phyloP scores from a whole-genome alignment of 2,329 filamentous ascomycete species.

The Colletotrichum sp. region DNA sequence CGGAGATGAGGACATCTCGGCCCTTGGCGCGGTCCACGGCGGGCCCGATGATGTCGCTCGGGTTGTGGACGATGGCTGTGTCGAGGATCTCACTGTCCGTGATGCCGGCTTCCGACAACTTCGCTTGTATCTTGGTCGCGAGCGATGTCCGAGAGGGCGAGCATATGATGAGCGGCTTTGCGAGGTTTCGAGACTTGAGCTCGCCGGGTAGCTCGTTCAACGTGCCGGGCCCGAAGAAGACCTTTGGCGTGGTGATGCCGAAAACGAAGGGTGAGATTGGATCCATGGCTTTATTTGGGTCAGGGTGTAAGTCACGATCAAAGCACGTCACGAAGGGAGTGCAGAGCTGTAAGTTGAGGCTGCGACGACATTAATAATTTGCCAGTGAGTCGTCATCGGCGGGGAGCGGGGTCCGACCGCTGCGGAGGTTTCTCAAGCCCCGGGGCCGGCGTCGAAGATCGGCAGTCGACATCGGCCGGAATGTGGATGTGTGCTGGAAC shows the following conservation, averaged over 20 bases:
- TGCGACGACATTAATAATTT: neutral
- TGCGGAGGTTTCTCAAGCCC: neutral
- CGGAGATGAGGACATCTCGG: conserved; percentile 63
- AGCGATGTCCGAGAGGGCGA: conserved; percentile 42
- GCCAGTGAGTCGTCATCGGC: conserved; percentile 7
- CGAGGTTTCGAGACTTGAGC: conserved; percentile 33
- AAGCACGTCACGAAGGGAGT: fast-evolving
- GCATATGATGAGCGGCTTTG: conserved; percentile 40
- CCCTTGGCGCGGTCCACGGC: conserved; percentile 32
- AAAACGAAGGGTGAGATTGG: conserved; percentile 4
- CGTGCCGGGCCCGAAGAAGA: conserved; percentile 39
- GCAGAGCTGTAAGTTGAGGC: neutral
- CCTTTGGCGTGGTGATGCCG: conserved; percentile 28
- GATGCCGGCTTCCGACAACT: conserved; percentile 24
- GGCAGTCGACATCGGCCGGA: neutral
- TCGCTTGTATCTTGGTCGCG: conserved; percentile 35
- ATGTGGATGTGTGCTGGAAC: neutral
- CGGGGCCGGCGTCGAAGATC: neutral
- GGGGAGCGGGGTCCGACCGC: conserved; percentile 16
- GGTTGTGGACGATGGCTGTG: conserved; percentile 33
- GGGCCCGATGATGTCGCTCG: conserved; percentile 30
- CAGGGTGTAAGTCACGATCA: neutral
- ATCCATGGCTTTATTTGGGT: neutral
- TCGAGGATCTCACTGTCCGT: conserved; percentile 39
- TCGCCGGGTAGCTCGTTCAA: conserved; percentile 37